Evolutionary conservation across 2,329 filamentous ascomycete genomes (phyloP).

Genomic region (Claviceps monticola): DNA sequence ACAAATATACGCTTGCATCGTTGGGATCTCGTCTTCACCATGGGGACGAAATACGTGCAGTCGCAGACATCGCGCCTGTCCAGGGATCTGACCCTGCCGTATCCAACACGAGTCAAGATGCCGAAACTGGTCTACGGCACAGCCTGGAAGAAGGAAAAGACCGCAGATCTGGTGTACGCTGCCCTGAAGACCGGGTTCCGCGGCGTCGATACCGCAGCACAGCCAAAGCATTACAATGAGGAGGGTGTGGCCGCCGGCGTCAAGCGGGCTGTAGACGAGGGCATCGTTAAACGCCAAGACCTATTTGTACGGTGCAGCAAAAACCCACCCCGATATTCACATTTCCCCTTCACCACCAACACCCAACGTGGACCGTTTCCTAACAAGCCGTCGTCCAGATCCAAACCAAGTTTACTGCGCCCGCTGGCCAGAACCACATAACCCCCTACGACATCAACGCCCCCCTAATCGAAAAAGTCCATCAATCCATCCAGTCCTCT

Average conservation of each 20-base stretch:
- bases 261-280: conserved; percentile 43
- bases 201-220: conserved; percentile 63
- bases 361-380: background rate
- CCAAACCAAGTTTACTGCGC: conserved; percentile 72
- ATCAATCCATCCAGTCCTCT: conserved; percentile 52
- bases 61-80: conserved; percentile 18
- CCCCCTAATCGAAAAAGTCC: conserved; percentile 50
- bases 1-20: background rate
- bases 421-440: conserved; percentile 44
- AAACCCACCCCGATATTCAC: background rate
- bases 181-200: conserved; percentile 58
- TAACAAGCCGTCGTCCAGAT: conserved; percentile 29
- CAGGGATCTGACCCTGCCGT: conserved; percentile 19
- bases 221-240: conserved; percentile 68
- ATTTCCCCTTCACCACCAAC: background rate
- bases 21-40: background rate
- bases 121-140: conserved; percentile 60
- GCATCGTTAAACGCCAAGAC: conserved; percentile 39
- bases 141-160: conserved; percentile 69
- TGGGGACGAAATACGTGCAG: conserved; percentile 11
- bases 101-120: conserved; percentile 22
- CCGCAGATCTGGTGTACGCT: conserved; percentile 50
- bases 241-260: conserved; percentile 55
- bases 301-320: conserved; percentile 40
- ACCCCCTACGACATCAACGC: conserved; percentile 48